Percentiles rank a stretch among this genome's conserved stretches.
These are phyloP conservation scores for Penicillium silybi DNA, from an alignment of 495 filamentous ascomycete genomes.

Conservation along the genomic window DNA sequence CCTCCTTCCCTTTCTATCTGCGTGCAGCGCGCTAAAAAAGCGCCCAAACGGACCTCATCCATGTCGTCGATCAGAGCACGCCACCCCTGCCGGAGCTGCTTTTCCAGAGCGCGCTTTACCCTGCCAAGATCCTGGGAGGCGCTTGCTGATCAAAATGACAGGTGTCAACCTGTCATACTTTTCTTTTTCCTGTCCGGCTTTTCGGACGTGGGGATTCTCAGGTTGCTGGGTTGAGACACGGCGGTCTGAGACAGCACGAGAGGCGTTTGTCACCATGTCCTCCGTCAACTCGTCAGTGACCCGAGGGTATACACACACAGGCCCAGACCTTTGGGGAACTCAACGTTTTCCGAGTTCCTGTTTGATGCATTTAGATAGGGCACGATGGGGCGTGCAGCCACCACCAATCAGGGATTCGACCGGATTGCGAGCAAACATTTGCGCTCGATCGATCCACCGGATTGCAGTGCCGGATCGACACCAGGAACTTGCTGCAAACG, in stretches of 20 bases:
- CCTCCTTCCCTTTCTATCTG: slow-evolving; percentile 23
- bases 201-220: not conserved
- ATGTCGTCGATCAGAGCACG: slow-evolving; percentile 20
- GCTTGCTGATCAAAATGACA: slow-evolving; percentile 23
- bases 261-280: no score
- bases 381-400: slow-evolving; percentile 11
- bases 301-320: no score
- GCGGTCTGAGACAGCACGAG: not conserved
- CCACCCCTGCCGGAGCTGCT: slow-evolving; percentile 6
- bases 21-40: slow-evolving; percentile 15
- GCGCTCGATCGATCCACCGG: slow-evolving; percentile 9
- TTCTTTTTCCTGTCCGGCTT: slow-evolving; percentile 4
- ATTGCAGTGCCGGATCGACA: slow-evolving; percentile 17
- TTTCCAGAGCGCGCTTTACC: slow-evolving; percentile 15
- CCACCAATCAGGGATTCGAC: slow-evolving; percentile 23
- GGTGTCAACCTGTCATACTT: slow-evolving; percentile 19
- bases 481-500: slow-evolving; percentile 27
- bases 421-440: slow-evolving; percentile 29
- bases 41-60: slow-evolving; percentile 16
- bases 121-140: slow-evolving; percentile 3
- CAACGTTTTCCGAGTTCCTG: slow-evolving; percentile 14
- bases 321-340: not conserved
- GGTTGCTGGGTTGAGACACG: slow-evolving; percentile 7
- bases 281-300: no score
- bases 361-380: slow-evolving; percentile 11